Evolutionary conservation across 164 flowering plant species (phyloP), one percentile per base, ranked within the genome.

Genomic region (Buxus sempervirens): DNA sequence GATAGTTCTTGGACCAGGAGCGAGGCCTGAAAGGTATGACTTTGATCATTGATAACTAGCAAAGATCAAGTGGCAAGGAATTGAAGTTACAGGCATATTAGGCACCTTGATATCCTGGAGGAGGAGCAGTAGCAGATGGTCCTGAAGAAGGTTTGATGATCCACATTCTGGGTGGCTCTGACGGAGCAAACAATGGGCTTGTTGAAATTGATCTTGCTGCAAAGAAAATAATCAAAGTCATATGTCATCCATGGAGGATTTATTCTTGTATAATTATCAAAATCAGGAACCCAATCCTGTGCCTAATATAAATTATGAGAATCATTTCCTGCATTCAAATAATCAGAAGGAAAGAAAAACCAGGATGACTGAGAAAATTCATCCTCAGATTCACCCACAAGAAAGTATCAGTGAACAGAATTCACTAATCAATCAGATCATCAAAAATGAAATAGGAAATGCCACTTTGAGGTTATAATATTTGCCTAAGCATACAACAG

Each of bases 41-140:
- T 21, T 19, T 32, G 57, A n/a, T 49, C 41, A 19, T 15, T 32
- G 71, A 24, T 32, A n/a, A 73, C 32, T 63, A 26, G 25, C 49
- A 16, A 41, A 56, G 24, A 24, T 20, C 21, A 5, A 70, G 56
- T 13, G 63, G 19, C 51, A 56, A 38, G 49, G 20, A 53, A 21
- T 36, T 64, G 63, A 67, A 61, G 36, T n/a, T 62, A 60, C 55
- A 26, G 66, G 27, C 8, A 48, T 23, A 65, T 20, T 48, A 62
- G 38, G 21, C 72, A 88, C 96, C 90, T 72, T 61, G 73, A 71
- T 75, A 58, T 54, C 54, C 64, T n/a, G 91, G 89, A 72, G 85
- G 79, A 64, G 85, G 83, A 64, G 86, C 78, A 48, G 81, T 81
- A 66, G 74, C 38, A 23, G 81, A 64, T 66, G 79, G 83, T 54